These are phyloP conservation scores for Gracilaria domingensis DNA, from an alignment of 23 red algal genomes.

Conservation along the genomic window DNA sequence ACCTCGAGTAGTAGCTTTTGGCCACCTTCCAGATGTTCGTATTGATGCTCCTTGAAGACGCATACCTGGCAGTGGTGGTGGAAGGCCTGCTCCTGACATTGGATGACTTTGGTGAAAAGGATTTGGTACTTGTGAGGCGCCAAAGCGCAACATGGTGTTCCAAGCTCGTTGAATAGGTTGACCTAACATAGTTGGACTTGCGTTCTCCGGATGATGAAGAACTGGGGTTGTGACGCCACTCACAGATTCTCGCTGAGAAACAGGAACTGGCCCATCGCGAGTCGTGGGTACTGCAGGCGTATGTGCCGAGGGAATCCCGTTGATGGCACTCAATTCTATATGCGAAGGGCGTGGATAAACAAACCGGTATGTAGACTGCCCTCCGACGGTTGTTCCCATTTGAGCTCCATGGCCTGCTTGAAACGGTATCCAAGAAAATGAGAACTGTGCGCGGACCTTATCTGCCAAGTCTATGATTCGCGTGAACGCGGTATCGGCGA, in stretches of 20 bases:
- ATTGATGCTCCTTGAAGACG: not conserved
- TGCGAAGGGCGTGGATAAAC: not conserved
- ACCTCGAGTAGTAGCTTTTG: not conserved
- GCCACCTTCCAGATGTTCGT: conserved; percentile 3
- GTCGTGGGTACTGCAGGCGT: not conserved
- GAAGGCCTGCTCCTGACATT: conserved; percentile 23
- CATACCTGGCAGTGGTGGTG: conserved; percentile 42
- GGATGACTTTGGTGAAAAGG: not conserved
- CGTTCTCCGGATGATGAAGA: not conserved
- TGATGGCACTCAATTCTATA: conserved; percentile 16
- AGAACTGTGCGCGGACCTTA: conserved; percentile 40
- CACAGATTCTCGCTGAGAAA: conserved; percentile 1
- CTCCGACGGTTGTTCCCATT: not conserved
- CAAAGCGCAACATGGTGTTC: conserved; percentile 21
- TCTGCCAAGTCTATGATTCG: conserved; percentile 57
- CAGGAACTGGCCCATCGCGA: not conserved
- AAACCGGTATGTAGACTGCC: conserved; percentile 3
- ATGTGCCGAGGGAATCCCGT: not conserved
- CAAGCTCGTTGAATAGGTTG: not conserved
- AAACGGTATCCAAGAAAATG: conserved; percentile 32
- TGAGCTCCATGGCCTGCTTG: not conserved
- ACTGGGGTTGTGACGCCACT: not conserved
- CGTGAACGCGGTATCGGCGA: conserved; percentile 9
- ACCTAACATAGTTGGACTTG: not conserved
- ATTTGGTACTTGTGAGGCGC: conserved; percentile 5